Conservation (phyloP, 2,329 filamentous ascomycete species). For the Talaromyces sp. region DNA sequence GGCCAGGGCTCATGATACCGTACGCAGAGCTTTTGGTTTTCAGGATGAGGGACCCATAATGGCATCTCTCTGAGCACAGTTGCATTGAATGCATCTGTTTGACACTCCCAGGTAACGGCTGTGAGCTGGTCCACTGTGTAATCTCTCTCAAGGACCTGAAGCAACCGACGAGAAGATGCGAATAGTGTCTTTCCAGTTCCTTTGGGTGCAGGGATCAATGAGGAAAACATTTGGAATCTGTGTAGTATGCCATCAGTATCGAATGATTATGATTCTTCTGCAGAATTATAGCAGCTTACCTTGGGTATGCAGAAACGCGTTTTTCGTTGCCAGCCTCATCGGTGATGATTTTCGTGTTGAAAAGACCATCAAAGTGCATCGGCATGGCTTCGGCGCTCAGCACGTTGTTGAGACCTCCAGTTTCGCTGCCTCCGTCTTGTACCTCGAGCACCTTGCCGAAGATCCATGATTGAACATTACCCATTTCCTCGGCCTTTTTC, state of each 20-base stretch:
- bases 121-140: slow-evolving; percentile 38
- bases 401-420: slow-evolving; percentile 12
- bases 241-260: not conserved
- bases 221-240: slow-evolving; percentile 13
- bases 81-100: slow-evolving; percentile 48
- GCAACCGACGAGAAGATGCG: slow-evolving; percentile 50
- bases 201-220: slow-evolving; percentile 39
- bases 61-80: slow-evolving; percentile 45
- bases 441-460: slow-evolving; percentile 13
- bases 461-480: slow-evolving; percentile 8
- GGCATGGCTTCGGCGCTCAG: slow-evolving; percentile 12
- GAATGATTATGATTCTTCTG: not conserved
- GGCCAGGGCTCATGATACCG: slow-evolving; percentile 57
- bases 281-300: not conserved
- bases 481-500: slow-evolving; percentile 8
- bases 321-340: slow-evolving; percentile 7
- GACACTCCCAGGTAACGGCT: slow-evolving; percentile 48
- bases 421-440: slow-evolving; percentile 8
- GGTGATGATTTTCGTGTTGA: slow-evolving; percentile 13
- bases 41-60: slow-evolving; percentile 46
- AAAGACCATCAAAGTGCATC: slow-evolving; percentile 15
- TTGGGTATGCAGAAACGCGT: not conserved
- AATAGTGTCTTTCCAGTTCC: slow-evolving; percentile 55
- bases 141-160: slow-evolving; percentile 44
- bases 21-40: slow-evolving; percentile 47